Conservation (phyloP, 2,329 filamentous ascomycete genomes). For the Cordyceps cicadae region DNA sequence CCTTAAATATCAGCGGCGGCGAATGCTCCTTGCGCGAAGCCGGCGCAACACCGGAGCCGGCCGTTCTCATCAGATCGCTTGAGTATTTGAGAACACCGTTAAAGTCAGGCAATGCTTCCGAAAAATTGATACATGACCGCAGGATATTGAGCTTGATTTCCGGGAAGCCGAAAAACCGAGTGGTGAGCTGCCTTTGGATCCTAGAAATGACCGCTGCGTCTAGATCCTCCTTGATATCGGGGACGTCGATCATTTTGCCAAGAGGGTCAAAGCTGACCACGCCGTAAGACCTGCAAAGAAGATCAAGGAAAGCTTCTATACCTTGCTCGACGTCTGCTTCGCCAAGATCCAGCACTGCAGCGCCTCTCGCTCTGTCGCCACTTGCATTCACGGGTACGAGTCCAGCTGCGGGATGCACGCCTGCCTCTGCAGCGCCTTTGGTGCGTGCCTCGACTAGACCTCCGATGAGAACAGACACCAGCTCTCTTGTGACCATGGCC, state of each 20-base stretch:
- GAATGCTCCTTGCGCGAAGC: conserved; percentile 60
- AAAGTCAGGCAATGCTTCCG: conserved; percentile 88
- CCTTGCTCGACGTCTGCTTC: conserved; percentile 59
- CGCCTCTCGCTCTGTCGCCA: conserved; percentile 40
- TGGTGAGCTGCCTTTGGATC: conserved; percentile 50
- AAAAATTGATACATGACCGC: conserved; percentile 84
- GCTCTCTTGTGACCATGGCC: conserved; percentile 77
- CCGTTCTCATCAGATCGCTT: conserved; percentile 71
- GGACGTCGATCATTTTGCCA: conserved; percentile 19
- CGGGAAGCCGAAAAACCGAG: conserved; percentile 66
- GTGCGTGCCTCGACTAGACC: conserved; percentile 87
- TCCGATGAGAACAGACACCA: conserved; percentile 73
- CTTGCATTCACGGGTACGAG: conserved; percentile 61
- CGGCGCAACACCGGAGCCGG: conserved; percentile 71
- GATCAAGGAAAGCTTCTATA: conserved; percentile 53
- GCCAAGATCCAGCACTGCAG: conserved; percentile 50
- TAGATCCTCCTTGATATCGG: conserved; percentile 32
- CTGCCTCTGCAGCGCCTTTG: conserved; percentile 88
- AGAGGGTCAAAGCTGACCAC: conserved; percentile 44
- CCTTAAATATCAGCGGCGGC: conserved; percentile 60
- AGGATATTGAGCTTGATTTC: conserved; percentile 80
- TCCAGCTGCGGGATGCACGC: conserved; percentile 87
- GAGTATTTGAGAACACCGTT: conserved; percentile 83
- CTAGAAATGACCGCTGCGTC: conserved; percentile 46
- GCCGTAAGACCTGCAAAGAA: conserved; percentile 56